Percentiles rank a stretch among this genome's conserved stretches.
These are phyloP conservation scores for Phytophthora pini DNA, from an alignment of 352 stramenopile species.

Conservation along the genomic window DNA sequence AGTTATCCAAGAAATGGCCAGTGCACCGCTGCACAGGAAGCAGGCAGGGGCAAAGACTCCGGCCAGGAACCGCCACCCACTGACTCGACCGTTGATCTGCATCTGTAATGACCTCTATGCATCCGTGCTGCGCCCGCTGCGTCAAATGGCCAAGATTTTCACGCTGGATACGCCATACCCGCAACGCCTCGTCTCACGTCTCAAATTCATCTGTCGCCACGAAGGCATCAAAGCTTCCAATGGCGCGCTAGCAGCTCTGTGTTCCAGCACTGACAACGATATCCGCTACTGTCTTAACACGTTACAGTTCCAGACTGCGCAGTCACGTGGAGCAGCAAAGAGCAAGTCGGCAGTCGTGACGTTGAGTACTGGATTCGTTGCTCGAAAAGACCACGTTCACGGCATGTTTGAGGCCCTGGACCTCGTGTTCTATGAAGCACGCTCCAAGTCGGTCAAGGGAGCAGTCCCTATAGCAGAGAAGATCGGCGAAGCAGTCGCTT, in stretches of 20 bases:
- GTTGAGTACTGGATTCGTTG: constrained; percentile 47
- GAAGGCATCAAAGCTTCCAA: constrained; percentile 88
- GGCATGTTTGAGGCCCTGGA: constrained; percentile 74
- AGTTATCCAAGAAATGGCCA: constrained; percentile 93
- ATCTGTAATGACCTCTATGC: constrained; percentile 99
- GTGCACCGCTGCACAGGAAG: constrained; percentile 74
- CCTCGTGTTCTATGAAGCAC: constrained; percentile 76
- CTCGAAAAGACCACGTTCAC: constrained; percentile 66
- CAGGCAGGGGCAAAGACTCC: constrained; percentile 43
- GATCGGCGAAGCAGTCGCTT: constrained; percentile 73
- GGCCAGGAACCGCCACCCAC: constrained; percentile 62
- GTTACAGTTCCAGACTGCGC: constrained; percentile 94
- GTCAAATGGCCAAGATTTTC: constrained; percentile 94
- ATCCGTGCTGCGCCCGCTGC: constrained; percentile 93
- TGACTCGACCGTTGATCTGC: constrained; percentile 96
- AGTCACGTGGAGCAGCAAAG: constrained; percentile 30
- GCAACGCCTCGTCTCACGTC: constrained; percentile 89
- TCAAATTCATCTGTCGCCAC: constrained; percentile 92
- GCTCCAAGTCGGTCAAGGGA: constrained; percentile 55
- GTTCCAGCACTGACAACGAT: constrained; percentile 83
- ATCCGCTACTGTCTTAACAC: constrained; percentile 97
- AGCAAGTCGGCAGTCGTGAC: constrained; percentile 21
- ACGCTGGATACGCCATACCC: constrained; percentile 88
- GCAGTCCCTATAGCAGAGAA: constrained; percentile 41
- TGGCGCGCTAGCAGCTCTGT: constrained; percentile 68